Evolutionary conservation across 257 asterid genomes (phyloP).

Genomic region (Penstemon eatonii): DNA sequence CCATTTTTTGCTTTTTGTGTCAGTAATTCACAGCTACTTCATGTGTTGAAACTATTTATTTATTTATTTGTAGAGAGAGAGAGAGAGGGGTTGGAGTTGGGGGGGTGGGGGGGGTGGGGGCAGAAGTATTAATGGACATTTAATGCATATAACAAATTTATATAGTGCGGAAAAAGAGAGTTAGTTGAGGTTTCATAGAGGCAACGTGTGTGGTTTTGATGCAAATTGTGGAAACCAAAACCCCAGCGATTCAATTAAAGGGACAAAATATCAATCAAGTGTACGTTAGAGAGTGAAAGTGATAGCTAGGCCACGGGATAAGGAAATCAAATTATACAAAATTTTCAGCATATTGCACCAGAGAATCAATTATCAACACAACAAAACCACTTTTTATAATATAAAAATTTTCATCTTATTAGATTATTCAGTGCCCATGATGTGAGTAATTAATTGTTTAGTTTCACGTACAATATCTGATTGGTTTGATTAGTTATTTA

Average conservation of each 20-base stretch:
- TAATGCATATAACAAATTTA: not conserved
- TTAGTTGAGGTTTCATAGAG: constrained; percentile 34
- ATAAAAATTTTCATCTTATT: too few relatives aligned
- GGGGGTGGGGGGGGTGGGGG: not conserved
- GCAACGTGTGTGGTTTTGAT: constrained; percentile 11
- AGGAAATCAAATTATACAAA: too few relatives aligned
- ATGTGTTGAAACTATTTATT: not conserved
- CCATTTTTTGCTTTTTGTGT: not conserved
- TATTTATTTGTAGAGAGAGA: too few relatives aligned
- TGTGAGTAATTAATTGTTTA: too few relatives aligned
- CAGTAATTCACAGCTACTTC: not conserved
- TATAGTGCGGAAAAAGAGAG: constrained; percentile 24
- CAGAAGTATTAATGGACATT: constrained; percentile 11
- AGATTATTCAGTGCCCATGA: too few relatives aligned
- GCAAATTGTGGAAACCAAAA: constrained; percentile 28
- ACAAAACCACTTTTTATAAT: too few relatives aligned
- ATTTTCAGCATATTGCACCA: too few relatives aligned
- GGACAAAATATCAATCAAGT: constrained; percentile 36
- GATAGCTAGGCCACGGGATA: not conserved
- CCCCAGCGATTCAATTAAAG: constrained; percentile 21
- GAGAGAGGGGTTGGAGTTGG: not conserved
- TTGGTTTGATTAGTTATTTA: too few relatives aligned
- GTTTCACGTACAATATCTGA: too few relatives aligned
- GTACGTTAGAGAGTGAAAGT: constrained; percentile 43
- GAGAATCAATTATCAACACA: too few relatives aligned